These are phyloP conservation scores for Fusarium veterinarium DNA, from an alignment of 2,329 filamentous ascomycete genomes.

Conservation along the genomic window DNA sequence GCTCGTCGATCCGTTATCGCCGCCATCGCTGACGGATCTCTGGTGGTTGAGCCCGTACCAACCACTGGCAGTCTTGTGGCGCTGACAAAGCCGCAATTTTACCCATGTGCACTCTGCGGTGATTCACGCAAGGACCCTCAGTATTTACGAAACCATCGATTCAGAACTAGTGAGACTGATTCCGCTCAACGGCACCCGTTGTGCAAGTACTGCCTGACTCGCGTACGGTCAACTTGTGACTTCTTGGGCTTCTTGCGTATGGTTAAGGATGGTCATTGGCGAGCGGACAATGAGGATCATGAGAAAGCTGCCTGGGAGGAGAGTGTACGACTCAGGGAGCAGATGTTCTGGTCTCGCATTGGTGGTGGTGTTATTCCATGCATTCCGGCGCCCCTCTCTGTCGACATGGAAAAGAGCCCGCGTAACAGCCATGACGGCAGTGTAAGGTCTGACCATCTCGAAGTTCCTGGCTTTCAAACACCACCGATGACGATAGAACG, in stretches of 20 bases:
- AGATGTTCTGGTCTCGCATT: slow-evolving; percentile 97
- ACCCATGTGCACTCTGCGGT: slow-evolving; percentile 88
- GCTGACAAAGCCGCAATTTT: slow-evolving; percentile 65
- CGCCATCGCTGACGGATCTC: slow-evolving; percentile 83
- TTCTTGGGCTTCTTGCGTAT: slow-evolving; percentile 92
- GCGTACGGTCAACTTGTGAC: slow-evolving; percentile 89
- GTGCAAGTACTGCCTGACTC: slow-evolving; percentile 86
- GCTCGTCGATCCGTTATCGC: slow-evolving; percentile 86
- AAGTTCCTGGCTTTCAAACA: slow-evolving; percentile 38
- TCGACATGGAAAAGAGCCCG: slow-evolving; percentile 49
- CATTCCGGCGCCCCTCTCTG: slow-evolving; percentile 44
- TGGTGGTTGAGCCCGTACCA: slow-evolving; percentile 91
- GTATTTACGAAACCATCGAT: slow-evolving; percentile 85
- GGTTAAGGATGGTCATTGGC: slow-evolving; percentile 92
- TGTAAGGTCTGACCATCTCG: slow-evolving; percentile 25
- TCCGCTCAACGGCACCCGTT: slow-evolving; percentile 90
- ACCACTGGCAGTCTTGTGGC: slow-evolving; percentile 63
- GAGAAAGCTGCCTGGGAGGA: slow-evolving; percentile 95
- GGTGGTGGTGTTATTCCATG: slow-evolving; percentile 89
- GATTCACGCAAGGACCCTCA: slow-evolving; percentile 78
- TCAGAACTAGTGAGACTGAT: slow-evolving; percentile 87
- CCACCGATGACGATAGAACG: slow-evolving; percentile 41
- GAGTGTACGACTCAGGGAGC: slow-evolving; percentile 86
- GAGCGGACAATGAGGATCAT: slow-evolving; percentile 83
- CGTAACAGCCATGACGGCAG: slow-evolving; percentile 51